These are phyloP conservation scores for Claviceps lovelessii DNA, from an alignment of 2,329 filamentous ascomycete species.

Conservation along the genomic window DNA sequence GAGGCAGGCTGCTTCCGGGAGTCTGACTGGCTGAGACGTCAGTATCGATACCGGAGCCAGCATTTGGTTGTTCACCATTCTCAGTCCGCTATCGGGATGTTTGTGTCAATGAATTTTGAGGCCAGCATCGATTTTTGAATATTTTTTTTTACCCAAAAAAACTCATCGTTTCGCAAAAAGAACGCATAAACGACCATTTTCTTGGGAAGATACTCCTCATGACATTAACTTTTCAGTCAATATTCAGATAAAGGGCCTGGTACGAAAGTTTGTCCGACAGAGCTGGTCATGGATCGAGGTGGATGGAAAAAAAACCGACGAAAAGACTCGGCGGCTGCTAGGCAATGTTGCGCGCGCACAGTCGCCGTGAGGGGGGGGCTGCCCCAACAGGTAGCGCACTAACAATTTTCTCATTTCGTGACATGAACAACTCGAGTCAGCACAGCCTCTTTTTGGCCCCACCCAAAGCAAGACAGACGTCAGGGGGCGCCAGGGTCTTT, in stretches of 20 bases:
- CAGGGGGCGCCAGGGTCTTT: too few relatives aligned
- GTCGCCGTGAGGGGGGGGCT: conserved; percentile 10
- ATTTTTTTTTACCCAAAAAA: neutral
- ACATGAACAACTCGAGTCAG: conserved; percentile 2
- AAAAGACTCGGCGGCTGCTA: conserved; percentile 17
- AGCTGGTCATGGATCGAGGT: too few relatives aligned
- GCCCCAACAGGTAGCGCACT: conserved; percentile 20
- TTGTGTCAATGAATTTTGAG: neutral
- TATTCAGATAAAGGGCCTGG: too few relatives aligned
- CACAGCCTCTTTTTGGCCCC: neutral
- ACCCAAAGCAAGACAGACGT: too few relatives aligned
- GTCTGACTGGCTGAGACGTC: conserved; percentile 17
- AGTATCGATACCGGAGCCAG: conserved; percentile 9
- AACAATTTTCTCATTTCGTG: conserved; percentile 20
- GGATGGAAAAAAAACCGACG: conserved; percentile 1
- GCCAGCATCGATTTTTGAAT: neutral
- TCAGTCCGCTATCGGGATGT: neutral
- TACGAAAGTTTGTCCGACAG: too few relatives aligned
- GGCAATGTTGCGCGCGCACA: conserved; percentile 14
- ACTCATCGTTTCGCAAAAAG: neutral
- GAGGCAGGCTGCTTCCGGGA: conserved; percentile 18
- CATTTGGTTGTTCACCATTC: neutral
- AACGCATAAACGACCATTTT: too few relatives aligned
- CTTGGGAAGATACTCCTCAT: too few relatives aligned
- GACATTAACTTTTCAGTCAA: too few relatives aligned